Evolutionary conservation across 1,139 yeast species (phyloP), one percentile per base, ranked within the genome.

Genomic region (Spathaspora sp.): DNA sequence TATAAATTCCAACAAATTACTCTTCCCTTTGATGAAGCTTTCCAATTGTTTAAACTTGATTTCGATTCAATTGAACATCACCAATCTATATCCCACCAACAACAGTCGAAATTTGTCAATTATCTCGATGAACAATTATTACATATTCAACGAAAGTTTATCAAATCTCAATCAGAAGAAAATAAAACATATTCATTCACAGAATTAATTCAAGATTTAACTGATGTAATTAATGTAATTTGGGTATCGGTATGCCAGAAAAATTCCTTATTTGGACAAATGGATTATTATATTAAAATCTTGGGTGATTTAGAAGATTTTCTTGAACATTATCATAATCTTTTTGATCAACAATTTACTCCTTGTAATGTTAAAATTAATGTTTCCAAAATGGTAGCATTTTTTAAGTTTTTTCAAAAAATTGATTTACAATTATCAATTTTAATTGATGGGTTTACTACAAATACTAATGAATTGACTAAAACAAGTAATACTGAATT

Each of bases 221-320:
- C 72, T 38, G 62, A 69, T 6, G 57, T 83, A 2, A 56, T 82
- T 11, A 81, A 77, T 45, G 61, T 84, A 23, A 62, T 85, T 2
- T 84, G 89, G 89, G 76, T 71, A 55, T 78, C 88, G 0, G 66
- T 65, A 54, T 18, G 17, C 26, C 50, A 61, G 50, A 41, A 58
- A 39, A 57, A 54, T 41, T 44, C 60, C 51, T 49, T 68, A 18
- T 78, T 75, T 57, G 87, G 86, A 0, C 91, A 84, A 60, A 68
- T 72, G 0, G 81, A 81, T 46, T 86, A 84, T 53, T 64, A 84
- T 20, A 68, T 86, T 31, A 76, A 76, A 48, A 73, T 86, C 4
- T 70, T 86, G 48, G 88, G 86, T 40, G 91, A 85, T 52, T 60
- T 85, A 44, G 80, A 83, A 43, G 93, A 86, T 52, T 86, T 78